Percentiles rank a stretch among this genome's conserved stretches.
phyloP scores from a whole-genome alignment of 2,329 filamentous ascomycete species.

The Fusarium albidum region DNA sequence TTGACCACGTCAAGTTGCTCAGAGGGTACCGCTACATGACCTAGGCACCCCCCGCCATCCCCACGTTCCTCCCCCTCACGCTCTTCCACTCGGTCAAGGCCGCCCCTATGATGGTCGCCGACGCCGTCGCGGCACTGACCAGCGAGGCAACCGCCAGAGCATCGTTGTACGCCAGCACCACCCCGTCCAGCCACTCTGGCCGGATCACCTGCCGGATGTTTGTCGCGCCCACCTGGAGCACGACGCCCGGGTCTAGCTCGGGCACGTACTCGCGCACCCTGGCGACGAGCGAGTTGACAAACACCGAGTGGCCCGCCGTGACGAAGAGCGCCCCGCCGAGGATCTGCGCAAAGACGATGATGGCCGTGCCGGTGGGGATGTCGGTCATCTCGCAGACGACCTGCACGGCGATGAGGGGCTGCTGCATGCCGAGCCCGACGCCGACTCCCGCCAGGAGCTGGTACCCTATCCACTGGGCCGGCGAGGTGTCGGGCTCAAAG shows the following conservation, averaged over 20 bases:
- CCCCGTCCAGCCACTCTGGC: constrained; percentile 41
- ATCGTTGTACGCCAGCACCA: constrained; percentile 54
- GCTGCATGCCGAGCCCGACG: constrained; percentile 54
- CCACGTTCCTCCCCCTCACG: constrained; percentile 62
- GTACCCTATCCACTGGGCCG: constrained; percentile 54
- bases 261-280: constrained; percentile 49
- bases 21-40: too few species aligned
- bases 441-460: constrained; percentile 47
- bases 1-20: too few species aligned
- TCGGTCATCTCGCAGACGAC: constrained; percentile 41
- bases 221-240: constrained; percentile 50
- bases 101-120: constrained; percentile 53
- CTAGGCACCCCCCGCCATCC: constrained; percentile 40
- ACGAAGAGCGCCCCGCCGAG: constrained; percentile 57
- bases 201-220: constrained; percentile 43
- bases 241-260: constrained; percentile 41
- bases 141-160: constrained; percentile 54
- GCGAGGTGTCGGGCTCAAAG: constrained; percentile 44
- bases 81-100: constrained; percentile 62
- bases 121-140: constrained; percentile 53
- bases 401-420: constrained; percentile 56
- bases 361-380: constrained; percentile 48
- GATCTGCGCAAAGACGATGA: constrained; percentile 45
- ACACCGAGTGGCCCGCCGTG: constrained; percentile 57
- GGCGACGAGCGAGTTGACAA: constrained; percentile 55